Evolutionary conservation across 2,329 filamentous ascomycete genomes (phyloP).

Genomic region (Alternaria sp.): DNA sequence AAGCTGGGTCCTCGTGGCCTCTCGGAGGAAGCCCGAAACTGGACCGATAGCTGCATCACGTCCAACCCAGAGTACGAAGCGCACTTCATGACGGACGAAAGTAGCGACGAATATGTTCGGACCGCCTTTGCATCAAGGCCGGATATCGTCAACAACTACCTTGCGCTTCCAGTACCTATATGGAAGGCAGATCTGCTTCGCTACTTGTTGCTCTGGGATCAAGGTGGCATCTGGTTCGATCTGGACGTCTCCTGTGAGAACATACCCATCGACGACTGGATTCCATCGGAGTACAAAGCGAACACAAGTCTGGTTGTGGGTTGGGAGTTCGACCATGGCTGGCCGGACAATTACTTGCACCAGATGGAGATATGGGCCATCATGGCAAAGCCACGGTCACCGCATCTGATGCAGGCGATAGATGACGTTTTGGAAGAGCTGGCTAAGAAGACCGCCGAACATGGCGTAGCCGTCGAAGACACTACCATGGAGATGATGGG

Average conservation of each 20-base stretch:
- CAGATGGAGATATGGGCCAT: constrained; percentile 43
- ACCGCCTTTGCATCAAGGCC: constrained; percentile 41
- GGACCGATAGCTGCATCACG: constrained; percentile 41
- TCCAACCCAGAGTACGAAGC: constrained; percentile 36
- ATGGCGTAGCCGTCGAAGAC: constrained; percentile 20
- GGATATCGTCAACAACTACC: constrained; percentile 47
- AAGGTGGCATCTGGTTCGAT: constrained; percentile 53
- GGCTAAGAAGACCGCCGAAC: constrained; percentile 7
- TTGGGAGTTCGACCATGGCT: constrained; percentile 46
- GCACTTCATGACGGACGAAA: constrained; percentile 40
- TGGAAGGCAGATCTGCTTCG: constrained; percentile 52
- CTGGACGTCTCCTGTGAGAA: constrained; percentile 48
- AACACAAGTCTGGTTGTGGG: constrained; percentile 46
- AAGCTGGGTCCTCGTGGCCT: constrained; percentile 48
- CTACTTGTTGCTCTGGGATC: constrained; percentile 48
- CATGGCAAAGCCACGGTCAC: constrained; percentile 30
- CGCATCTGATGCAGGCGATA: constrained; percentile 32
- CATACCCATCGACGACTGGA: constrained; percentile 43
- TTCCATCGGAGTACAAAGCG: constrained; percentile 42
- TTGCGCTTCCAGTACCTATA: constrained; percentile 44
- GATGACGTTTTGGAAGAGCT: constrained; percentile 31
- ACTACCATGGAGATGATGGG: constrained; percentile 27
- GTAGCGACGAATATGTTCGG: constrained; percentile 39
- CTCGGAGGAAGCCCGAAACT: constrained; percentile 32
- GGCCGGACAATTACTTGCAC: constrained; percentile 19